These are phyloP conservation scores for Aphanoascus verrucosus DNA, from an alignment of 2,329 filamentous ascomycete genomes.

Conservation along the genomic window DNA sequence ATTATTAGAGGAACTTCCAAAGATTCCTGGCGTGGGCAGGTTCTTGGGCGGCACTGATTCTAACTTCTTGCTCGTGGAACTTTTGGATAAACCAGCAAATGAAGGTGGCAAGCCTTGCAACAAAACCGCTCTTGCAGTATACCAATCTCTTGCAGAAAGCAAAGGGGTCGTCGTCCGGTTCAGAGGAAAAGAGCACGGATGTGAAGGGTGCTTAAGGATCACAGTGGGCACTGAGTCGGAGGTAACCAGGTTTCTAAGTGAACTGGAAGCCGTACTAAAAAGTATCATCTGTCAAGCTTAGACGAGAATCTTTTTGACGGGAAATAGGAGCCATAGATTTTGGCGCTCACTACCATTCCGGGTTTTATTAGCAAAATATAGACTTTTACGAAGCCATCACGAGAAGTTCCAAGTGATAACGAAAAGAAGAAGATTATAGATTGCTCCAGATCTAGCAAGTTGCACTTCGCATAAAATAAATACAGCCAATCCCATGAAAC, in stretches of 20 bases:
- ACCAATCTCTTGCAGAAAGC: slow-evolving; percentile 72
- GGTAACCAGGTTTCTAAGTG: slow-evolving; percentile 63
- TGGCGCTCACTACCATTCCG: neutral
- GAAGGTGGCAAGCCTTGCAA: slow-evolving; percentile 65
- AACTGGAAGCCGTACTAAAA: slow-evolving; percentile 48
- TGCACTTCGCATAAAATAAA: neutral
- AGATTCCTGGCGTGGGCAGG: slow-evolving; percentile 65
- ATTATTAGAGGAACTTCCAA: slow-evolving; percentile 60
- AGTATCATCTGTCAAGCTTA: slow-evolving; percentile 25
- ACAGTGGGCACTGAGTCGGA: slow-evolving; percentile 86
- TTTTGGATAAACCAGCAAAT: slow-evolving; percentile 53
- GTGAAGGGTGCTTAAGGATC: slow-evolving; percentile 76
- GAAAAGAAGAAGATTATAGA: no score
- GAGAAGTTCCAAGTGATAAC: neutral
- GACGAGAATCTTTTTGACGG: no score
- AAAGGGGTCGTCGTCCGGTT: slow-evolving; percentile 89
- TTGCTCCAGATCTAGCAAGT: no score
- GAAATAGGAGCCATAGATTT: neutral
- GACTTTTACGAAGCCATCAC: neutral
- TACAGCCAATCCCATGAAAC: neutral
- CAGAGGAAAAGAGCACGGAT: slow-evolving; percentile 83
- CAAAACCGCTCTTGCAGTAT: slow-evolving; percentile 62
- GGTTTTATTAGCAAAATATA: no score
- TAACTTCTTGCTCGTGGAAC: slow-evolving; percentile 87
- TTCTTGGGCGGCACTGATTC: slow-evolving; percentile 69